Conservation (phyloP, 805 yeast genomes). For the Lachancea meyersii region DNA sequence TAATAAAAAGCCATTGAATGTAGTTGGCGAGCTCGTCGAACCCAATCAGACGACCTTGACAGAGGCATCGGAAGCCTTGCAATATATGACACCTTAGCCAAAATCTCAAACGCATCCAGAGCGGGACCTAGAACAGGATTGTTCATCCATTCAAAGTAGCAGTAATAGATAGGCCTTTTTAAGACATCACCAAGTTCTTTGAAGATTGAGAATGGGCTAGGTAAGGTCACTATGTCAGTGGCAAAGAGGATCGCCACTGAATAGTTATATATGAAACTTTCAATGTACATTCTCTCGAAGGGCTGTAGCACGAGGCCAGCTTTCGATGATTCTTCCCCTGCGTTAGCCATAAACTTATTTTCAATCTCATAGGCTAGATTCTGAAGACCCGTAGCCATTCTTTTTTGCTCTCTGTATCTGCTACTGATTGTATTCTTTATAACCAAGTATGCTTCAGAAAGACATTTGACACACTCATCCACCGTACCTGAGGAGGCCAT, state of each 20-base stretch:
- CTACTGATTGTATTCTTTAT: constrained; percentile 26
- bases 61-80: constrained; percentile 23
- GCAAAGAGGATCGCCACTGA: constrained; percentile 36
- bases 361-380: constrained; percentile 13
- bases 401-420: not conserved
- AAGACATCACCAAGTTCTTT: constrained; percentile 30
- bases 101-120: constrained; percentile 33
- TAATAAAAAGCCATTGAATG: constrained; percentile 12
- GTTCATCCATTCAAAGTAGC: constrained; percentile 37
- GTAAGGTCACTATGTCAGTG: constrained; percentile 30
- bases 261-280: constrained; percentile 41
- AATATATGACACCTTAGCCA: constrained; percentile 37
- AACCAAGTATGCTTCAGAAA: constrained; percentile 34
- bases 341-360: constrained; percentile 8
- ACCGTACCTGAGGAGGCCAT: constrained; percentile 25
- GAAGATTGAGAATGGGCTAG: constrained; percentile 40
- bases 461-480: constrained; percentile 30
- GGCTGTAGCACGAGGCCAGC: constrained; percentile 11
- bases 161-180: constrained; percentile 34
- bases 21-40: constrained; percentile 11
- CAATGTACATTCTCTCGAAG: constrained; percentile 37
- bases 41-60: constrained; percentile 9
- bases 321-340: constrained; percentile 1
- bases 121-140: constrained; percentile 40
- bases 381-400: constrained; percentile 6